These are phyloP conservation scores for Ramularia endophylla DNA, from an alignment of 2,329 filamentous ascomycete genomes.

Conservation along the genomic window DNA sequence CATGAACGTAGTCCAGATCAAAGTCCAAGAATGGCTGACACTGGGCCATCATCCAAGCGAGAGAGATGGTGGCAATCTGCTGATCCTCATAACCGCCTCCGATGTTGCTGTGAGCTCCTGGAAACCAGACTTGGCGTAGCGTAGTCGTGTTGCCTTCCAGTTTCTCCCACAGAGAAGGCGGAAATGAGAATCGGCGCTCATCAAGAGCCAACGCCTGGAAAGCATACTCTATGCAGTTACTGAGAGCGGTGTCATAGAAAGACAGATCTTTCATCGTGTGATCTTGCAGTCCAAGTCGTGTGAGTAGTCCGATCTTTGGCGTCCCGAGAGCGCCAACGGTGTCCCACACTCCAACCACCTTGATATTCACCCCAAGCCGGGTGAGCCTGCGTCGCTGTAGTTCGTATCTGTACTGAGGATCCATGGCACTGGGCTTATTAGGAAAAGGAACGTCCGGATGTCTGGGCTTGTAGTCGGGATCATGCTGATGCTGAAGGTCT, in stretches of 20 bases:
- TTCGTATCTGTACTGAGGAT: conserved; percentile 40
- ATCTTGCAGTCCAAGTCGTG: conserved; percentile 30
- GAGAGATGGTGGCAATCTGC: conserved; percentile 46
- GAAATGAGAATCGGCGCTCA: conserved; percentile 37
- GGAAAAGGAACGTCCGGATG: conserved; percentile 43
- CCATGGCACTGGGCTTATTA: conserved; percentile 40
- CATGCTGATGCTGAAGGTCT: conserved; percentile 40
- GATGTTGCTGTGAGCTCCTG: conserved; percentile 41
- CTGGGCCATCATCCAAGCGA: conserved; percentile 55
- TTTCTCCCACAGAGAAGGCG: conserved; percentile 40
- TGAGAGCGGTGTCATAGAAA: conserved; percentile 45
- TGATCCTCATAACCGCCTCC: conserved; percentile 43
- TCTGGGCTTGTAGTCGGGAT: conserved; percentile 39
- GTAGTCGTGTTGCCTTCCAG: conserved; percentile 38
- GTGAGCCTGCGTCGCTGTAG: conserved; percentile 31
- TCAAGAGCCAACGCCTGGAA: conserved; percentile 43
- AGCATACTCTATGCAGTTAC: conserved; percentile 36
- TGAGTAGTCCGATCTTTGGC: conserved; percentile 40
- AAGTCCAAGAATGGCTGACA: conserved; percentile 44
- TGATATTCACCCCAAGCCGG: conserved; percentile 31
- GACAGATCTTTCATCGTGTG: conserved; percentile 32
- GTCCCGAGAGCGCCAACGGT: conserved; percentile 42
- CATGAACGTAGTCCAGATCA: conserved; percentile 42
- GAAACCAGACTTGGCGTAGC: conserved; percentile 45
- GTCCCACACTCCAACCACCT: conserved; percentile 42